phyloP scores from a whole-genome alignment of 2,329 filamentous ascomycete species.

The Davidsoniella virescens region DNA sequence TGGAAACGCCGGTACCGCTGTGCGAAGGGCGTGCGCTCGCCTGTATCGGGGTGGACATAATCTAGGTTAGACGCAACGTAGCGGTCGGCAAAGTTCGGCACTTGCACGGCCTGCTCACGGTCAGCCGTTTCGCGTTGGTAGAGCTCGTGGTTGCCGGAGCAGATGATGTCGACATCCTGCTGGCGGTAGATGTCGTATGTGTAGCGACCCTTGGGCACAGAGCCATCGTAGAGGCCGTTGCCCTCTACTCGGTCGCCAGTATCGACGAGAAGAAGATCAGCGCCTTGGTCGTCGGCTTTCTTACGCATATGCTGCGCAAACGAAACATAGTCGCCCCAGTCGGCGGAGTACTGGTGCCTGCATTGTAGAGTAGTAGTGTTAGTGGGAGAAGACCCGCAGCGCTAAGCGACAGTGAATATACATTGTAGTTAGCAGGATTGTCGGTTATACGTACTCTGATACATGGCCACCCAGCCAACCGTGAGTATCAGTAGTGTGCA shows the following conservation, averaged over 20 bases:
- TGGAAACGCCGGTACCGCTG: slow-evolving; percentile 76
- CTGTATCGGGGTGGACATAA: slow-evolving; percentile 58
- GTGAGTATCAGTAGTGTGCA: slow-evolving; percentile 94
- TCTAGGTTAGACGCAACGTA: slow-evolving; percentile 91
- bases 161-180: slow-evolving; percentile 70
- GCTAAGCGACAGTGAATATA: neutral
- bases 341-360: slow-evolving; percentile 78
- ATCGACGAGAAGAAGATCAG: slow-evolving; percentile 83
- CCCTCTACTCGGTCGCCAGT: slow-evolving; percentile 89
- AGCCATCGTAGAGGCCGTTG: slow-evolving; percentile 87
- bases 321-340: slow-evolving; percentile 96
- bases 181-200: slow-evolving; percentile 75
- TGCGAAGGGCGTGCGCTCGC: slow-evolving; percentile 58
- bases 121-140: slow-evolving; percentile 68
- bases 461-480: slow-evolving; percentile 92
- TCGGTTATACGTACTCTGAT: slow-evolving; percentile 49
- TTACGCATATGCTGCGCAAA: slow-evolving; percentile 71
- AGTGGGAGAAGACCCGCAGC: neutral
- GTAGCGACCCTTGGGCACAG: slow-evolving; percentile 71
- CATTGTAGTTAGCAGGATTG: neutral
- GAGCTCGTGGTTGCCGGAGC: slow-evolving; percentile 86
- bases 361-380: neutral
- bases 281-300: slow-evolving; percentile 60
- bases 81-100: slow-evolving; percentile 62
- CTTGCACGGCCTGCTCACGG: slow-evolving; percentile 61